Evolutionary conservation across 371 early-diverging fungal genomes (phyloP).

Genomic region (Nematocida ironsii): DNA sequence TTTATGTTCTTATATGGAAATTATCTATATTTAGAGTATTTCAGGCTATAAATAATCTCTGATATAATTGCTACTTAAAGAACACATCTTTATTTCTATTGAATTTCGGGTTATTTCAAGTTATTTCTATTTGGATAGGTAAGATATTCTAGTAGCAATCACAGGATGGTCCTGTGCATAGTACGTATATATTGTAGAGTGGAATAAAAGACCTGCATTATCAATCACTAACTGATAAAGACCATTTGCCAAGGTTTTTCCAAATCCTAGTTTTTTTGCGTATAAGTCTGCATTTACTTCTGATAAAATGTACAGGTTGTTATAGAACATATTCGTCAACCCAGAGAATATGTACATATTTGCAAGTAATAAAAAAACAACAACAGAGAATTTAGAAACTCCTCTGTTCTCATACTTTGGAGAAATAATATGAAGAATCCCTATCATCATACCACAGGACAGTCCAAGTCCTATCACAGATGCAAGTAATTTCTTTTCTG

Average conservation of each 20-base stretch:
- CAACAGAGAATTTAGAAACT: constrained; percentile 58
- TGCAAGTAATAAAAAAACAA: constrained; percentile 61
- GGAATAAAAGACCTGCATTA: constrained; percentile 51
- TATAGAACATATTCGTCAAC: constrained; percentile 63
- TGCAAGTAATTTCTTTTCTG: constrained; percentile 66
- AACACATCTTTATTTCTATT: too few relatives aligned
- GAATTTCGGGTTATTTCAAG: background rate
- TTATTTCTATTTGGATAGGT: constrained; percentile 59
- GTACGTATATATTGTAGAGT: constrained; percentile 66
- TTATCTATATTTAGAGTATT: too few relatives aligned
- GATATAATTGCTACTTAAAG: too few relatives aligned
- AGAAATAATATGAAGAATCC: constrained; percentile 50
- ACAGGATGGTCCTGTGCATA: constrained; percentile 69
- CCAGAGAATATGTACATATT: constrained; percentile 62
- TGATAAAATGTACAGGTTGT: constrained; percentile 67
- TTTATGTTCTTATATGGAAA: too few relatives aligned
- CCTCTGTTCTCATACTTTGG: constrained; percentile 49
- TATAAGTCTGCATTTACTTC: constrained; percentile 70
- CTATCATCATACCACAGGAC: constrained; percentile 59
- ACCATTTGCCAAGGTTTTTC: constrained; percentile 56
- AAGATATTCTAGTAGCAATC: constrained; percentile 66
- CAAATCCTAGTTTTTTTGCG: constrained; percentile 66
- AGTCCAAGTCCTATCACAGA: constrained; percentile 57
- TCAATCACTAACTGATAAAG: constrained; percentile 66
- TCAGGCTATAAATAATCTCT: too few relatives aligned